A percentile compares a stretch with the other conserved stretches of the same genome.
These are phyloP conservation scores for Monilinia fructigena DNA, from an alignment of 2,329 filamentous ascomycete genomes.

Conservation along the genomic window DNA sequence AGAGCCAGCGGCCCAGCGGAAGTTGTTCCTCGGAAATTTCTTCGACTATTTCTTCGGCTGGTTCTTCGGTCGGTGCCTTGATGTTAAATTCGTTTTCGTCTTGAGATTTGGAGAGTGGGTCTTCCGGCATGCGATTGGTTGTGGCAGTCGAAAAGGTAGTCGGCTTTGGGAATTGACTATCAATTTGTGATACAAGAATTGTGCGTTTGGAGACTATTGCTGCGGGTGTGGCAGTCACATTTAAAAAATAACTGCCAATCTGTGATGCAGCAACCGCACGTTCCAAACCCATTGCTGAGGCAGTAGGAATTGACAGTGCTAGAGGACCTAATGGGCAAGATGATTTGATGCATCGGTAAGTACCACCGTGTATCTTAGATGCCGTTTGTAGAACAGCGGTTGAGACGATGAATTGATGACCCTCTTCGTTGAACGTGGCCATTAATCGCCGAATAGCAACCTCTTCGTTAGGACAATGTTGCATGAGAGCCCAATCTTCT, in stretches of 20 bases:
- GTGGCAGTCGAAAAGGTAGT: neutral
- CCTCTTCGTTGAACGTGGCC: slow-evolving; percentile 15
- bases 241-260: neutral
- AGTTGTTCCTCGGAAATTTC: neutral
- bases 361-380: neutral
- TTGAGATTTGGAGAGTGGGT: neutral
- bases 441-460: slow-evolving; percentile 13
- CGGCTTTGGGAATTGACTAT: neutral
- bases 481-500: slow-evolving; percentile 24
- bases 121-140: neutral
- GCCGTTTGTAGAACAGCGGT: neutral
- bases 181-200: neutral
- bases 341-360: slow-evolving; percentile 8
- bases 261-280: neutral
- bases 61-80: neutral
- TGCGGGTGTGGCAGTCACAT: neutral
- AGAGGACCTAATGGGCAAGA: slow-evolving; percentile 1
- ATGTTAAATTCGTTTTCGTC: neutral
- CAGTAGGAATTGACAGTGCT: neutral
- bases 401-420: slow-evolving; percentile 9
- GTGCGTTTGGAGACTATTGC: neutral
- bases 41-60: neutral
- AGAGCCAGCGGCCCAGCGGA: slow-evolving; percentile 7
- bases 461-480: slow-evolving; percentile 20
- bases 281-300: neutral